These are phyloP conservation scores for Podila clonocystis DNA, from an alignment of 192 early-diverging fungal genomes.

Conservation along the genomic window DNA sequence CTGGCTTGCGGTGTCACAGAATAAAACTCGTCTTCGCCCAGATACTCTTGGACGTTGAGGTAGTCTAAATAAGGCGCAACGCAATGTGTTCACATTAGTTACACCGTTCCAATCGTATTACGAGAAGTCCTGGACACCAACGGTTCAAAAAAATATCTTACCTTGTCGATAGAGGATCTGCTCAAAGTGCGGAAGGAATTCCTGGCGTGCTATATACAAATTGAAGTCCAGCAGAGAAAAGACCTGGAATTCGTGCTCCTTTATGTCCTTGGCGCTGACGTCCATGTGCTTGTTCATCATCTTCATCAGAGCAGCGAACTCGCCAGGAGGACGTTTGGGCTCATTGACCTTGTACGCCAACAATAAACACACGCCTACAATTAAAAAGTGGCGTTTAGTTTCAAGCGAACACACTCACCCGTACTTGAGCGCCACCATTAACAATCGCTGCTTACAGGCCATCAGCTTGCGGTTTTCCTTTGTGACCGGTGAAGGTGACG, in stretches of 20 bases:
- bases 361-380: constrained; percentile 78
- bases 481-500: constrained; percentile 22
- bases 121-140: not conserved
- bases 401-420: not conserved
- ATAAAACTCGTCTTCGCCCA: constrained; percentile 54
- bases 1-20: constrained; percentile 13
- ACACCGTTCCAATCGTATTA: too few relatives aligned
- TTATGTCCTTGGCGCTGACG: constrained; percentile 79
- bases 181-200: constrained; percentile 95
- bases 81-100: too few relatives aligned
- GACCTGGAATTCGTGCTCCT: constrained; percentile 90
- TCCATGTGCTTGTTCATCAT: constrained; percentile 80
- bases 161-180: constrained; percentile 77
- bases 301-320: constrained; percentile 60
- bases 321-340: constrained; percentile 75
- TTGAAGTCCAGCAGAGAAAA: constrained; percentile 93
- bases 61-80: constrained; percentile 22
- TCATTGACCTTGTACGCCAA: constrained; percentile 91
- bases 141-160: constrained; percentile 19
- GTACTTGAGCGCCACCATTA: not conserved
- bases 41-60: constrained; percentile 48
- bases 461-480: constrained; percentile 39
- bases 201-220: constrained; percentile 84
- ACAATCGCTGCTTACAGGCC: constrained; percentile 14
- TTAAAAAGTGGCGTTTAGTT: constrained; percentile 63